phyloP scores from a whole-genome alignment of 176 grass and related monocot genomes.

The Oryza glumipatula region DNA sequence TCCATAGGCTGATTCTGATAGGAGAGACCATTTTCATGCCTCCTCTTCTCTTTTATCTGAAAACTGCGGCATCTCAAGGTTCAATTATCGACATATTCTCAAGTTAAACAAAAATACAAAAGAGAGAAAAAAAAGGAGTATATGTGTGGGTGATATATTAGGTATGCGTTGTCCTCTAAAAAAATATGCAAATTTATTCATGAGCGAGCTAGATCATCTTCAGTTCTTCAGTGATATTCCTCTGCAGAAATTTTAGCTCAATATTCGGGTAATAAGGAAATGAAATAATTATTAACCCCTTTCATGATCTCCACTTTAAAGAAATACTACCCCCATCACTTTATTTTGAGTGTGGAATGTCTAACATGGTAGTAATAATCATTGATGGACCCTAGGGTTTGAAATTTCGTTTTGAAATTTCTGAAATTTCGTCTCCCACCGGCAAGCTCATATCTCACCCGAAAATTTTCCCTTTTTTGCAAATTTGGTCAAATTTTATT shows the following conservation, averaged over 20 bases:
- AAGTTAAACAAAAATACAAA: not conserved
- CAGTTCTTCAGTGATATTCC: not conserved
- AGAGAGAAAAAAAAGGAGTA: not conserved
- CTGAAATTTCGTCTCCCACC: too few relatives aligned
- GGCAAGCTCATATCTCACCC: too few relatives aligned
- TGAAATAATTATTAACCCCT: not conserved
- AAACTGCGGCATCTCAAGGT: conserved; percentile 18
- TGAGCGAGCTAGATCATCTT: not conserved
- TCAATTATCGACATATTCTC: conserved; percentile 25
- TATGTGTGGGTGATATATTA: not conserved
- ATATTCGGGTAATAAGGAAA: not conserved
- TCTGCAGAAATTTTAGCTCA: not conserved
- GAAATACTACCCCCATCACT: conserved; percentile 11
- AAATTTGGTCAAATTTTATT: too few relatives aligned
- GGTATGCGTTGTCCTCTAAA: not conserved
- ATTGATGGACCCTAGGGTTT: conserved; percentile 20
- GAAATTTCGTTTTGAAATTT: too few relatives aligned
- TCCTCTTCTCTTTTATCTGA: conserved; percentile 37
- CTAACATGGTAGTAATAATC: conserved; percentile 21
- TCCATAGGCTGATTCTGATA: conserved; percentile 27
- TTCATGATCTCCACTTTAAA: not conserved
- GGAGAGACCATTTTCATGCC: conserved; percentile 15
- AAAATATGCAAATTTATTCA: not conserved
- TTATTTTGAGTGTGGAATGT: not conserved
- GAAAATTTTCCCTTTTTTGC: not conserved